Evolutionary conservation across 2,329 filamentous ascomycete genomes (phyloP), one percentile per base, ranked within the genome.

Genomic region (Tolypocladium ovalisporum): DNA sequence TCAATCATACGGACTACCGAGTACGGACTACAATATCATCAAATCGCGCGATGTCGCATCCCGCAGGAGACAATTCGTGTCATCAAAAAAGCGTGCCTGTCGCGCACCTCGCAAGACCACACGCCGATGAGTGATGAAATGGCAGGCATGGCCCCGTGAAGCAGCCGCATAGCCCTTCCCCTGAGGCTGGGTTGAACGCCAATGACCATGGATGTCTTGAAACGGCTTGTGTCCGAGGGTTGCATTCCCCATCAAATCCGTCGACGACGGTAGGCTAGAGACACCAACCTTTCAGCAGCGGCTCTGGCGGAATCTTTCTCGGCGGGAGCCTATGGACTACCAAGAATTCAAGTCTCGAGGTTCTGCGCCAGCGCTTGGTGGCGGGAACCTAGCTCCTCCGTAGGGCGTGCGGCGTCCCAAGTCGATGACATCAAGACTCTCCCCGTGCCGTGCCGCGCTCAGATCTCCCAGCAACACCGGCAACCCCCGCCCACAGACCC

Each of bases 401-500:
- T 19, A 6, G 13, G 36, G 15, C 36, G 7, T n/a, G 17, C 37
- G 37, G 19, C 37, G 9, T 22, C 17, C 39, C 39, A 27, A 53
- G 47, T 62, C 61, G 13, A 62, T 61, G 60, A 62, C 61, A 61
- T 59, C 60, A 62, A 59, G 58, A 61, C 61, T 57, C 44, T 6
- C 40, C 9, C 40, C 32, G 34, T 27, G 29, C 42, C 42, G 22
- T 27, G 49, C 49, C 51, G n/a, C 51, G 22, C 51, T 53, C 51
- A 10, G 51, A 52, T 36, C 51, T n/a, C 52, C 29, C 35, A 12
- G 12, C 52, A 27, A 54, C 34, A 39, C 27, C 35, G n/a, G 40
- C 40, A 44, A 24, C 8, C 40, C 40, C 40, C 40, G 22, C 34
- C 15, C 34, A 22, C 29, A 42, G 53, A 36, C 35, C 24, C 24